phyloP scores from a whole-genome alignment of 768 basidiomycete genomes.

The Cystofilobasidium ferigula region DNA sequence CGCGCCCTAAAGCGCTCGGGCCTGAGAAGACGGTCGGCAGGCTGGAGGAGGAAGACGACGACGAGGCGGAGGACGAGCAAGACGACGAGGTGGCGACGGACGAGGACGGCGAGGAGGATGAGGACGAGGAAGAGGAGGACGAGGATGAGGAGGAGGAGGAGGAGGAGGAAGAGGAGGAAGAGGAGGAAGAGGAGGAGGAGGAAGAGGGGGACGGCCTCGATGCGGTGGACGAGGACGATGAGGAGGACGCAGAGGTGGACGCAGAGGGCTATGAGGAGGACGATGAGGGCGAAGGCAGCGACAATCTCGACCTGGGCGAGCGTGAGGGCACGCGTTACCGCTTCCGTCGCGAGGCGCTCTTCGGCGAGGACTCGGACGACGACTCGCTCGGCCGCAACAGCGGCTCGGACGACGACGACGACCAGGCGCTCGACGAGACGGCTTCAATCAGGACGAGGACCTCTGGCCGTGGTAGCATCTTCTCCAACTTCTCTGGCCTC shows the following conservation, averaged over 20 bases:
- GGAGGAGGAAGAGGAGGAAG: constrained; percentile 23
- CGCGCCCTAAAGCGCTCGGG: constrained; percentile 4
- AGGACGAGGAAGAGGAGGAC: constrained; percentile 19
- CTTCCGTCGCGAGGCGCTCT: constrained; percentile 15
- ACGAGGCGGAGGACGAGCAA: not conserved
- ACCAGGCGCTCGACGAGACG: constrained; percentile 17
- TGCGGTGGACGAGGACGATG: constrained; percentile 24
- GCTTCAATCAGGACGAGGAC: constrained; percentile 9
- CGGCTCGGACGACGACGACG: not conserved
- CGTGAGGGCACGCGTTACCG: constrained; percentile 12
- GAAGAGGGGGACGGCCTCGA: constrained; percentile 26
- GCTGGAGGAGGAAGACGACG: constrained; percentile 12
- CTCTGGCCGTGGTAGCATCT: constrained; percentile 3
- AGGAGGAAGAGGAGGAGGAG: constrained; percentile 24
- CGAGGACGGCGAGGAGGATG: constrained; percentile 19
- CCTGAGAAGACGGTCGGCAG: constrained; percentile 25
- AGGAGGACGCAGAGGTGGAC: constrained; percentile 25
- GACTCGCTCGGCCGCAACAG: constrained; percentile 9
- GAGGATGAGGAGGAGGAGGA: constrained; percentile 19
- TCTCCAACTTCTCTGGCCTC: constrained; percentile 14
- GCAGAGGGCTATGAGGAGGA: constrained; percentile 25
- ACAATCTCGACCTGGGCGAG: not conserved
- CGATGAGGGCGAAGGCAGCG: constrained; percentile 15
- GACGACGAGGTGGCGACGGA: constrained; percentile 13
- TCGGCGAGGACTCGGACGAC: constrained; percentile 18